Base-by-base conservation (phyloP, 2,329 filamentous ascomycete species). In the Penicillium sp. region DNA sequence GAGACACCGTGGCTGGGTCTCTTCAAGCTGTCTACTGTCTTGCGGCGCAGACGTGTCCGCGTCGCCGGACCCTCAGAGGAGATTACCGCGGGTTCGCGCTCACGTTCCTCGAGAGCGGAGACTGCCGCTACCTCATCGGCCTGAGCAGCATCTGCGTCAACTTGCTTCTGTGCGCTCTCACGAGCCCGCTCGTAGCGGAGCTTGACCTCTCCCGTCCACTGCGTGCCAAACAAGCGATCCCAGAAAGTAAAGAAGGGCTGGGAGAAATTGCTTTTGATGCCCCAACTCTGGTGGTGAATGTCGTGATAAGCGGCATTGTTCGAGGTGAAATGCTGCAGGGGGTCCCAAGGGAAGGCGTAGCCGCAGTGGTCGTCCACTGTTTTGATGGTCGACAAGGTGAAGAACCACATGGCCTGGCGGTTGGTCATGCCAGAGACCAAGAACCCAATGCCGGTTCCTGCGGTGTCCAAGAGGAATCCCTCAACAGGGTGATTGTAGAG, bases 251-350 rank as follows among this genome's bases (percentile, higher is more conserved):
- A 96, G 61, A 76, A 77, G n/a, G 75, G 74, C 49, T 78, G 75
- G 8, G 74, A 76, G 51, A 76, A 78, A 57, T 78, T 76, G 45
- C 75, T 78, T 67, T 97, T 99, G 81, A 99, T 96, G 52, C 94
- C 94, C 92, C 93, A 97, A 74, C 89, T 95, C 75, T 99, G 94
- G 76, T 99, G 94, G 74, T 99, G 94, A 53, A 99, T 93, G 68
- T 99, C 94, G 69, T 99, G 94, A 74, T 97, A 99, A 33, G 86
- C 87, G 24, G 94, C 93, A 64, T 97, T 96, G 79, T 99, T 97
- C 70, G 88, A 88, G 42, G 92, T 95, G 56, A 97, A 81, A 68
- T 88, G 86, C 79, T 96, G 92, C 49, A 97, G 79, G 2, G 93
- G 93, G 71, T 99, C 94, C 85, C 88, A 97, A 1, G 94, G 94